Evolutionary conservation across 169 alveolate genomes (phyloP).

Genomic region (Theileria parva): DNA sequence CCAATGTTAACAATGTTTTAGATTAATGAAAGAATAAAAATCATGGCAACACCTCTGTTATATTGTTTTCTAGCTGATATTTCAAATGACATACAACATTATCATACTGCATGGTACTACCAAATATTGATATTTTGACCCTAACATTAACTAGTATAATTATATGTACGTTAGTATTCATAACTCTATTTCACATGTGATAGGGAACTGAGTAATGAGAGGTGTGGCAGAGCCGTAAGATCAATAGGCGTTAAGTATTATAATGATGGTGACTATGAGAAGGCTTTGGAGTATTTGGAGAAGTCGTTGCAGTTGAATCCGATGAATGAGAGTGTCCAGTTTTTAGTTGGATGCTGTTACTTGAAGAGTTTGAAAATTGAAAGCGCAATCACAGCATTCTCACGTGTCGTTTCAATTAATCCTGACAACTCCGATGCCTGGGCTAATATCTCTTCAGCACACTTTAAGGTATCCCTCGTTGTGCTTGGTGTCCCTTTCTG

Average conservation of each 20-base stretch:
- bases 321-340: conserved; percentile 67
- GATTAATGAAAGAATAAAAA: conserved; percentile 51
- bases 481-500: no score
- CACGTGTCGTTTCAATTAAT: conserved; percentile 70
- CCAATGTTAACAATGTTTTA: not conserved
- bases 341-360: conserved; percentile 72
- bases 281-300: conserved; percentile 64
- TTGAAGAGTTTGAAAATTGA: conserved; percentile 61
- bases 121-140: not conserved
- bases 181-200: not conserved
- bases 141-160: not conserved
- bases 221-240: conserved; percentile 75
- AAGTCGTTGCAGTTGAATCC: conserved; percentile 71
- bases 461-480: conserved; percentile 48
- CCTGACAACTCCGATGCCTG: conserved; percentile 70
- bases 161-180: no score
- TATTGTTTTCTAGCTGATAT: conserved; percentile 72
- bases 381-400: conserved; percentile 67
- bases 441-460: conserved; percentile 76
- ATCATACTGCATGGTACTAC: conserved; percentile 69
- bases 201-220: conserved; percentile 61
- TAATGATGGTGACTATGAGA: conserved; percentile 52
- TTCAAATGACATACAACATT: conserved; percentile 60
- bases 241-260: conserved; percentile 72
- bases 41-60: conserved; percentile 62